Conservation (phyloP, 1,284 basidiomycete genomes). For the Fomitopsis betulina region DNA sequence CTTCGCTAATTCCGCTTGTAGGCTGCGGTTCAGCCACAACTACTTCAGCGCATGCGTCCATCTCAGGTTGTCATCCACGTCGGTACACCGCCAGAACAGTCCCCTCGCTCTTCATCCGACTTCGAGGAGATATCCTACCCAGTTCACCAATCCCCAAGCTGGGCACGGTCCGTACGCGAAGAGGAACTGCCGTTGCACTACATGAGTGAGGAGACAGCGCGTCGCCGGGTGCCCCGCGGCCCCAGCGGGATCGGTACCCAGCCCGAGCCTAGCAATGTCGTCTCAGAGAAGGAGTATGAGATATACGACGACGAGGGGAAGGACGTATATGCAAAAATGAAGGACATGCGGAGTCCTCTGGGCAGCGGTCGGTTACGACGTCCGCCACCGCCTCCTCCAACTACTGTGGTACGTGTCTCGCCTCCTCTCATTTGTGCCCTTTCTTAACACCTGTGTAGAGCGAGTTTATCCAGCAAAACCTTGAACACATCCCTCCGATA, state of each 20-base stretch:
- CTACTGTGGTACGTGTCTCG: slow-evolving; percentile 54
- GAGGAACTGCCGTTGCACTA: slow-evolving; percentile 66
- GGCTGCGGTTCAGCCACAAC: background rate
- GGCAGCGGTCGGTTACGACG: slow-evolving; percentile 59
- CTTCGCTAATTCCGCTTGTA: background rate
- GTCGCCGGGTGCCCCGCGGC: slow-evolving; percentile 50
- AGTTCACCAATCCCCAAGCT: slow-evolving; percentile 31
- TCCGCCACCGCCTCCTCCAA: slow-evolving; percentile 60
- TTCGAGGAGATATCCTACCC: slow-evolving; percentile 70
- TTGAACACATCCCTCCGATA: slow-evolving; percentile 77
- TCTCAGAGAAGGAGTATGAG: slow-evolving; percentile 29
- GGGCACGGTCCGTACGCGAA: slow-evolving; percentile 32
- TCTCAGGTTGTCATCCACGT: slow-evolving; percentile 67
- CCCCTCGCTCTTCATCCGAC: slow-evolving; percentile 46
- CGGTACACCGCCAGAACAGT: slow-evolving; percentile 43
- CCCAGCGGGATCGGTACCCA: slow-evolving; percentile 34
- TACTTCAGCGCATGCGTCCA: slow-evolving; percentile 47
- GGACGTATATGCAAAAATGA: slow-evolving; percentile 67
- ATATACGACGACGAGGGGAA: slow-evolving; percentile 66
- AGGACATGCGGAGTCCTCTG: slow-evolving; percentile 41
- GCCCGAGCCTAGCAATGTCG: slow-evolving; percentile 28
- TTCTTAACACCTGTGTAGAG: slow-evolving; percentile 36
- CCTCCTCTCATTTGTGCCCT: slow-evolving; percentile 1
- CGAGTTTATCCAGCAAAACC: slow-evolving; percentile 80
- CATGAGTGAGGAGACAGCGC: slow-evolving; percentile 66